A percentile compares a stretch with the other conserved stretches of the same genome.
Conservation (phyloP, 192 early-diverging fungal species). For the Podila epigama region DNA sequence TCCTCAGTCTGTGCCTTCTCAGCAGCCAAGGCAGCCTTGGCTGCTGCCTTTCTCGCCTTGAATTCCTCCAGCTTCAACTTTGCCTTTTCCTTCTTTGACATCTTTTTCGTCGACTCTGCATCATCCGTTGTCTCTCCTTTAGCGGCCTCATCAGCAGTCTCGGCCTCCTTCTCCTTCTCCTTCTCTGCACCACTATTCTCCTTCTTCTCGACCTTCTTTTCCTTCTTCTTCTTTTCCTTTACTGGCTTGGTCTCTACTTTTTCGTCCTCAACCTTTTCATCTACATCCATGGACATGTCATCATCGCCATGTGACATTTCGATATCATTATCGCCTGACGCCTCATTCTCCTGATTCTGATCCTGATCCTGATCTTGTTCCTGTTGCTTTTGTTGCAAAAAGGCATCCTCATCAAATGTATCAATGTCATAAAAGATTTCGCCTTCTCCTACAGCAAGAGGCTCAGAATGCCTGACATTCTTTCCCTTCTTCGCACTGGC, state of each 20-base stretch:
- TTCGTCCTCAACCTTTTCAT: neutral
- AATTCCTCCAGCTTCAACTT: conserved; percentile 19
- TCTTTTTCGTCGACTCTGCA: conserved; percentile 8
- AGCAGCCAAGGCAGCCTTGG: conserved; percentile 21
- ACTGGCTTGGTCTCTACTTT: conserved; percentile 34
- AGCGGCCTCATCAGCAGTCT: neutral
- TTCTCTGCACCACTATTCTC: conserved; percentile 8
- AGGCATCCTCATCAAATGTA: conserved; percentile 75
- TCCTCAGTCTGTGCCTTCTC: conserved; percentile 10
- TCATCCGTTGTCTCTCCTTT: neutral
- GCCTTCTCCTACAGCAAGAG: conserved; percentile 54
- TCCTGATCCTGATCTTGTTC: too few relatives aligned
- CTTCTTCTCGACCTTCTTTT: conserved; percentile 15
- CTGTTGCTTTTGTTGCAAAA: conserved; percentile 31
- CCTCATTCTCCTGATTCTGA: too few relatives aligned
- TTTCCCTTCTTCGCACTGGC: conserved; percentile 39
- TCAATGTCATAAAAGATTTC: conserved; percentile 76
- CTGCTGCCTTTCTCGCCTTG: conserved; percentile 22
- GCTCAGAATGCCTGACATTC: conserved; percentile 56
- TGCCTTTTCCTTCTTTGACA: conserved; percentile 39
- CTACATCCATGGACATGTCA: conserved; percentile 2
- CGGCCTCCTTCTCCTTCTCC: neutral
- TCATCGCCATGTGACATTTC: conserved; percentile 18
- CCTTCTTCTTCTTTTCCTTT: conserved; percentile 15
- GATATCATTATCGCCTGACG: conserved; percentile 3